These are phyloP conservation scores for Rutstroemia sp. DNA, from an alignment of 2,329 filamentous ascomycete species.

Conservation along the genomic window DNA sequence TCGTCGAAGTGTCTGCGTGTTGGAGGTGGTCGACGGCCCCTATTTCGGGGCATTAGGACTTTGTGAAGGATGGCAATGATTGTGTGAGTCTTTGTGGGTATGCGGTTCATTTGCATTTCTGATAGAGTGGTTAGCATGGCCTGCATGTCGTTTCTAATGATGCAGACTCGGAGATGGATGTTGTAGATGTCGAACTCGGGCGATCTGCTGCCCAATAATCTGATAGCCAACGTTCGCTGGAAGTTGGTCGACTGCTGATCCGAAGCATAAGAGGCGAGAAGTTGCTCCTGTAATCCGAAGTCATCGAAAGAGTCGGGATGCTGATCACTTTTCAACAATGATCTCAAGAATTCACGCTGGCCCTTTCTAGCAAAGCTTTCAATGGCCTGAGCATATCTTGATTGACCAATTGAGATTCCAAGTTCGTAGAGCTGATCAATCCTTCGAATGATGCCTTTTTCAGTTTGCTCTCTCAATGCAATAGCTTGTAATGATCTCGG, in stretches of 20 bases:
- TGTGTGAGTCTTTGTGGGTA: conserved; percentile 36
- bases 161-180: conserved; percentile 36
- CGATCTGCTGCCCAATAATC: conserved; percentile 37
- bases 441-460: conserved; percentile 48
- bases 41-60: conserved; percentile 33
- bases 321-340: conserved; percentile 45
- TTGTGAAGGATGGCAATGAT: conserved; percentile 35
- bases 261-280: conserved; percentile 46
- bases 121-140: conserved; percentile 26
- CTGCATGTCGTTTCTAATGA: conserved; percentile 29
- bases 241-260: conserved; percentile 42
- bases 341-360: conserved; percentile 32
- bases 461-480: conserved; percentile 53
- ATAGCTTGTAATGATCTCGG: conserved; percentile 72
- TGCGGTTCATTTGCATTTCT: conserved; percentile 40
- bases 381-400: conserved; percentile 59
- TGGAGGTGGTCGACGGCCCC: conserved; percentile 15
- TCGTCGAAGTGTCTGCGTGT: conserved; percentile 24
- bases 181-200: conserved; percentile 38
- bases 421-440: conserved; percentile 53
- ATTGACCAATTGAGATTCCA: conserved; percentile 55
- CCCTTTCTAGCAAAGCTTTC: conserved; percentile 53
- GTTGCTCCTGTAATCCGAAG: conserved; percentile 40
- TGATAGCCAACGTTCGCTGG: conserved; percentile 47
- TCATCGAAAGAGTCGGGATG: conserved; percentile 59